Evolutionary conservation across 192 early-diverging fungal species (phyloP).

Genomic region (Spinellus fusiger): DNA sequence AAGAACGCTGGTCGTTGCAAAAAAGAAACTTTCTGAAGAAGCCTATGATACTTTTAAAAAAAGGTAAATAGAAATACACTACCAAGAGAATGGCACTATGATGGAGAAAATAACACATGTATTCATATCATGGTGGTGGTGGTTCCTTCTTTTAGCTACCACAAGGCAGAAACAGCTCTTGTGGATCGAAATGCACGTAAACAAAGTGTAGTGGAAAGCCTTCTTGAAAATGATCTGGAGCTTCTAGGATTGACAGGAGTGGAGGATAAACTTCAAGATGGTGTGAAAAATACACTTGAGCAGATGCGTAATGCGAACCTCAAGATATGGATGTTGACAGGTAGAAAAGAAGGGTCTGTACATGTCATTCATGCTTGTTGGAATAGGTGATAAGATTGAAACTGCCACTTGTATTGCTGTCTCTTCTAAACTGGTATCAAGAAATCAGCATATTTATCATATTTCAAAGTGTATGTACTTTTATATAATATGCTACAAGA

Average conservation of each 20-base stretch:
- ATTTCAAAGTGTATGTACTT: conserved; percentile 59
- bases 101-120: too few relatives aligned
- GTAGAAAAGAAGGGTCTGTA: not conserved
- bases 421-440: conserved; percentile 85
- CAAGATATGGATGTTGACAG: conserved; percentile 97
- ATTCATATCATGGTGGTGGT: too few relatives aligned
- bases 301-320: conserved; percentile 88
- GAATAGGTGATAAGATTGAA: conserved; percentile 88
- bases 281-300: conserved; percentile 85
- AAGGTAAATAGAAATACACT: conserved; percentile 23
- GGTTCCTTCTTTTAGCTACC: conserved; percentile 41
- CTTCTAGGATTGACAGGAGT: conserved; percentile 91
- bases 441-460: conserved; percentile 82
- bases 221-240: conserved; percentile 82
- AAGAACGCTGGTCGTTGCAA: conserved; percentile 90
- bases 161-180: conserved; percentile 69
- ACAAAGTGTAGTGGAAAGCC: conserved; percentile 56
- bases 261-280: conserved; percentile 94
- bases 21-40: conserved; percentile 77
- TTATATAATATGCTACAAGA: not conserved
- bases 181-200: conserved; percentile 66
- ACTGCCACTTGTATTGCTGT: conserved; percentile 95
- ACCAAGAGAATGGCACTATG: not conserved
- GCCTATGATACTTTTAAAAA: conserved; percentile 58
- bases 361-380: not conserved